Evolutionary conservation across 371 early-diverging fungal genomes (phyloP), one percentile per base, ranked within the genome.

Genomic region (Spraguea lophii): DNA sequence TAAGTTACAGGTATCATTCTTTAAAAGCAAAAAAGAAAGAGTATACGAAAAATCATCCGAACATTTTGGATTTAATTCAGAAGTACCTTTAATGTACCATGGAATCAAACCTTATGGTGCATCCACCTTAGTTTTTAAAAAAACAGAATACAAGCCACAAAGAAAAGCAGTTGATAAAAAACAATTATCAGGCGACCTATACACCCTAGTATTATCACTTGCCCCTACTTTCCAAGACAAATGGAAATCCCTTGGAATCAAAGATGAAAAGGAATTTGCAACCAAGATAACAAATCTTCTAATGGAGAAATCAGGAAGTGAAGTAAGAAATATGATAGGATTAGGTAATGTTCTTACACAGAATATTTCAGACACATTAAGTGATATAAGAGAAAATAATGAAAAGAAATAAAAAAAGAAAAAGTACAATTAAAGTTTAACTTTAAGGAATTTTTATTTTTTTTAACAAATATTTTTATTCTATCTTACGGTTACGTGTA

Each of bases 21-120:
- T 67, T 43, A 68, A 63, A 55, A 51, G 37, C 39, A 71, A 68
- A 46, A 32, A 27, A 9, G 61, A 61, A 39, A 46, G 69, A 39
- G n/a, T n/a, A n/a, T n/a, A n/a, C n/a, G 50, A 57, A 46, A 6
- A 48, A 48, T 38, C 56, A 32, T 58, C 52, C 38, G 46, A 46
- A 30, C 23, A 26, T 46, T 46, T 27, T 46, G 2, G 27, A 32
- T 27, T 12, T 30, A 34, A 48, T 10, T 20, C 15, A 48, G 19
- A 27, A 4, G 12, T 23, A 42, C 21, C 25, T 41, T 17, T 20
- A 9, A 9, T 41, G 9, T 41, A 41, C 6, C 16, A 7, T 6
- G n/a, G 15, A 41, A 4, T 2, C 21, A n/a, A 22, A 9, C 7
- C 7, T 4, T 30, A 30, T 30, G 4, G 7, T 7, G 30, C 7